Conservation (phyloP, 164 flowering plant species). For the Nymphaea colorata region DNA sequence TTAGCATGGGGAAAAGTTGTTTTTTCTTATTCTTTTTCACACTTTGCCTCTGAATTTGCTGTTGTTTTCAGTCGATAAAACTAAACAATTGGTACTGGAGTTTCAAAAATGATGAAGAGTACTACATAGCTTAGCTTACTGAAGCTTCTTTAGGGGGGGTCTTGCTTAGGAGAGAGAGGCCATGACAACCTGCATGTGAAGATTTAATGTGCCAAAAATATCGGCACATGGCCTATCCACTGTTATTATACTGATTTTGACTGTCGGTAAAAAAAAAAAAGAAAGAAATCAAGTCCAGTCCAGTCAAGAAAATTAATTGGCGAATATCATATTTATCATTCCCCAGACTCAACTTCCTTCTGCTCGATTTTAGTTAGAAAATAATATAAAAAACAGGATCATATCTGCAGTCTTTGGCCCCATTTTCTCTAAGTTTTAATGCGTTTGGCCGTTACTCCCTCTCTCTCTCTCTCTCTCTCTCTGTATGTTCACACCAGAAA, state of each 20-base stretch:
- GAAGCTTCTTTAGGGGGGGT: neutral
- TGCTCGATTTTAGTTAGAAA: neutral
- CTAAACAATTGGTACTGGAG: neutral
- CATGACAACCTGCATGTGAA: too few species aligned
- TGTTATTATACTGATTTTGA: too few species aligned
- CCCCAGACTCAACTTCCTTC: neutral
- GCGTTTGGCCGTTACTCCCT: neutral
- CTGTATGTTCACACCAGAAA: neutral
- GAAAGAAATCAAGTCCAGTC: too few species aligned
- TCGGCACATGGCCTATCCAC: too few species aligned
- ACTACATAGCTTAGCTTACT: neutral
- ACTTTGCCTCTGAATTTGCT: too few species aligned
- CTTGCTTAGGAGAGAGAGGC: too few species aligned
- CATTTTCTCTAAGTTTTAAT: neutral
- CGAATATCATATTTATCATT: too few species aligned
- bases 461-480: neutral
- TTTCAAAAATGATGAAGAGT: neutral
- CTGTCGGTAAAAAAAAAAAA: too few species aligned
- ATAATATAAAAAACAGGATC: neutral
- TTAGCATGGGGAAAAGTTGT: neutral
- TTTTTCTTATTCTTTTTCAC: too few species aligned
- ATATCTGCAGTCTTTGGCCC: neutral
- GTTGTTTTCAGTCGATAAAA: too few species aligned
- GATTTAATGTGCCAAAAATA: too few species aligned
- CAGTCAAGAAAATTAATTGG: too few species aligned